Evolutionary conservation across 106 monocot genomes (phyloP), one percentile per base, ranked within the genome.

Genomic region (Dioscorea zingiberensis): DNA sequence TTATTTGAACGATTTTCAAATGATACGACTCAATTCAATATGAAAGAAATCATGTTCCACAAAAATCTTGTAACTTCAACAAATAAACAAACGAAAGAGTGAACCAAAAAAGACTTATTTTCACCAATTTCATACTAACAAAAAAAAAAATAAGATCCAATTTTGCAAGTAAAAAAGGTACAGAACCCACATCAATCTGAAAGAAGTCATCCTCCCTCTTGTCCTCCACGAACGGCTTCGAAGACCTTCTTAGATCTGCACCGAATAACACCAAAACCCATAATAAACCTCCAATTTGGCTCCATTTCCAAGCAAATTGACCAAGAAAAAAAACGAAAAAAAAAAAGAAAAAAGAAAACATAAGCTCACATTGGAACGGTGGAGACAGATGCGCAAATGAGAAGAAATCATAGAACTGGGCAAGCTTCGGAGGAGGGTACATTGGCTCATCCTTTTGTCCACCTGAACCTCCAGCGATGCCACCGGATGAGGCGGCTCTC

Each of bases 361-460:
- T 28, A 18, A 24, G 25, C 77, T 80, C 17, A 91, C 95, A 95
- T 66, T 88, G 91, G 11, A 95, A 51, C 2, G 95, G 95, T 7
- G 95, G 70, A 0, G 78, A 24, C 67, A 95, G 83, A 72, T 95
- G 83, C 54, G 95, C 78, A 73, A 95, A 88, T 25, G 95, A 88
- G 73, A 91, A 91, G 78, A 95, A 91, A 67, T 91, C 91, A 78
- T 95, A 95, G 80, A 95, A 95, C 81, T 95, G 78, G 56, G 78
- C 81, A 59, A 95, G 91, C 85, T 81, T 87, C 16, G 95, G 95
- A 15, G 85, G 85, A 57, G 95, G 95, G 74, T 95, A 91, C 48
- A 95, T 64, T 0, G 76, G 73, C 72, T 86, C 90, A 27, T 85
- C 85, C 51, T 88, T 80, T 24, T 76, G 38, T 6, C 38, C 38